A percentile compares a stretch with the other conserved stretches of the same genome.
Evolutionary conservation across 768 basidiomycete species (phyloP).

Genomic region (Lanmaoa pseudosensibilis): DNA sequence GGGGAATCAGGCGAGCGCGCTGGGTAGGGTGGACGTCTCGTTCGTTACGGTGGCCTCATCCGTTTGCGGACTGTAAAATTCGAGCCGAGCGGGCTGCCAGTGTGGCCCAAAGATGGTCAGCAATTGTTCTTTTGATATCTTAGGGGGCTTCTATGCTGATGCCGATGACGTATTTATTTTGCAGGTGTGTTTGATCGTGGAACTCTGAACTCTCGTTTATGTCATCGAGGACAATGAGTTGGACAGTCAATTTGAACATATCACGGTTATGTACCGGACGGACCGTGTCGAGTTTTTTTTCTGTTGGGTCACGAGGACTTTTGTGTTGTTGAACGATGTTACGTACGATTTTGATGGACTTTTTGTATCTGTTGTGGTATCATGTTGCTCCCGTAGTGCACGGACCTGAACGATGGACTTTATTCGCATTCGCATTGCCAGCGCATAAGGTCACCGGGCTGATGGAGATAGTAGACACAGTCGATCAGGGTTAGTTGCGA

Average conservation of each 20-base stretch:
- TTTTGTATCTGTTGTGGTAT: neutral
- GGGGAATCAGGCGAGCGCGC: neutral
- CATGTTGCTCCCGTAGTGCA: neutral
- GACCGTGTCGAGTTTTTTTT: neutral
- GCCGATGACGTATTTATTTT: neutral
- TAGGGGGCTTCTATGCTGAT: neutral
- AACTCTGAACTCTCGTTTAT: neutral
- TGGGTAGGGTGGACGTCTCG: conserved; percentile 24
- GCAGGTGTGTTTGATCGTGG: neutral
- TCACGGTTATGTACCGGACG: neutral
- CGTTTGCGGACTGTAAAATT: neutral
- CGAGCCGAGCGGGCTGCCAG: neutral
- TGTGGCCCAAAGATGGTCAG: conserved; percentile 5
- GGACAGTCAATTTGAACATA: neutral
- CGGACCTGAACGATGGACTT: neutral
- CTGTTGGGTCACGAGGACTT: conserved; percentile 1
- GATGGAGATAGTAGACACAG: neutral
- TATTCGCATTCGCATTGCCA: neutral
- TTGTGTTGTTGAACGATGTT: neutral
- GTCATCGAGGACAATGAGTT: neutral
- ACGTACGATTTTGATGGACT: conserved; percentile 18
- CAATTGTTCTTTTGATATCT: neutral
- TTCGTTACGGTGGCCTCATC: neutral
- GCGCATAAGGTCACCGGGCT: neutral
- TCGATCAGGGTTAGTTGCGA: neutral